Base-by-base conservation (phyloP, 78 protist species). In the Dictyostelium intermedium region DNA sequence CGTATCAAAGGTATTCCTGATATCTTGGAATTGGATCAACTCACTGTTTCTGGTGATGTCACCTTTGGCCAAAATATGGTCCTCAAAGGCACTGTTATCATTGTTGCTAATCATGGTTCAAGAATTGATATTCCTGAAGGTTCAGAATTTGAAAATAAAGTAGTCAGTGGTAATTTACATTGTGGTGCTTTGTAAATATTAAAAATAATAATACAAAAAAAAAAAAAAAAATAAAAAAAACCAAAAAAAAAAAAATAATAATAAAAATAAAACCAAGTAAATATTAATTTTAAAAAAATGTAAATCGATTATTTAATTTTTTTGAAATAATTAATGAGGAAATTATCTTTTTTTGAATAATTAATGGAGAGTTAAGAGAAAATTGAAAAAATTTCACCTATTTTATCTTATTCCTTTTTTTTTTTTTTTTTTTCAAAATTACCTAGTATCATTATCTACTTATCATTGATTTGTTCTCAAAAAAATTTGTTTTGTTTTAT, bases 11-110 rank as follows among this genome's bases (percentile, higher is more conserved):
- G 70, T 20, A 84, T 97, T 85, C 99, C 99, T 4, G 95, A 96
- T 61, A 78, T 99, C 18, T 41, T 97, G 39, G 99, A 97, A 84
- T 93, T 98, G 85, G 97, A 97, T 32, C 96, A 92, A 53, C 96
- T 99, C 79, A 97, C 98, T 32, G 93, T 99, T 32, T 76, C 95
- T 47, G 99, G 99, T 41, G 98, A 98, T 78, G 99, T 99, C n/a
- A 86, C 87, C 1, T 94, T 99, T 87, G 99, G 98, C 9, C 9
- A 85, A 13, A 91, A 81, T 30, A 98, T 97, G 13, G 89, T 85
- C 23, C 83, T 98, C 39, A 84, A 84, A 61, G 98, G 98, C 61
- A 96, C 97, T 3, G 99, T 97, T 23, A 96, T 95, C 83, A 94
- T 98, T 32, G 98, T 97, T 3, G 97, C 98, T 70, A 74, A 80